Base-by-base conservation (phyloP, 2,329 filamentous ascomycete genomes). In the Pestalotiopsis sp. region DNA sequence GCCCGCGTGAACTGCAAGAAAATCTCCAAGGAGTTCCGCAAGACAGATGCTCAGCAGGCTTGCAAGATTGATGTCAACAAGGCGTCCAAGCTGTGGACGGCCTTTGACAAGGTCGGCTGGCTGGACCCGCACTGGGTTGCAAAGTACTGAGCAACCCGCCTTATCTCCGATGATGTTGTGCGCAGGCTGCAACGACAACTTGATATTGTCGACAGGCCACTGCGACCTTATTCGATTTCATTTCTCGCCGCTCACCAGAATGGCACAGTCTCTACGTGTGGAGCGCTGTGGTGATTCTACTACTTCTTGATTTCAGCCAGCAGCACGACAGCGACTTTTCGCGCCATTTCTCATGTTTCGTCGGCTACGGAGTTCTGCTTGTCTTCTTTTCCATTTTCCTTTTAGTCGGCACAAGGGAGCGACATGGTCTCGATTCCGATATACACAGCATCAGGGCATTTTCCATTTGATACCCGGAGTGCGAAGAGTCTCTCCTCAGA, bases 61-160 rank as follows among this genome's bases (percentile, higher is more conserved):
- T 97, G 94, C 87, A 97, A 97, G 84, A 97, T 98, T 72, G 95
- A 98, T 76, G 95, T 98, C 79, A 98, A 98, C 85, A 98, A 98
- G 84, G 94, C 95, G 3, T 97, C 93, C 73, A 95, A 95, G 80
- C 85, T 98, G 61, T 97, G 94, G 93, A 91, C 90, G 49, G 94
- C 94, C 5, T 98, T 93, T 77, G 93, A 97, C 64, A 91, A 90
- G 74, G 93, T 96, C 49, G 92, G 92, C 73, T 97, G 94, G 93
- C 90, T 97, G 71, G 85, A 92, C 4, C 77, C 82, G 17, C 72
- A 78, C 3, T 86, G 83, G 82, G 80, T 88, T 70, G 74, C 71
- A 17, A 70, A 70, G 13, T 81, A 36, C 77, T 69, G 39, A 81
- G 25, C 81, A 74, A 78, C 57, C 6, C 14, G 49, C 25, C 31